phyloP scores from a whole-genome alignment of 371 early-diverging fungal genomes.

The Mortierella sp. region DNA sequence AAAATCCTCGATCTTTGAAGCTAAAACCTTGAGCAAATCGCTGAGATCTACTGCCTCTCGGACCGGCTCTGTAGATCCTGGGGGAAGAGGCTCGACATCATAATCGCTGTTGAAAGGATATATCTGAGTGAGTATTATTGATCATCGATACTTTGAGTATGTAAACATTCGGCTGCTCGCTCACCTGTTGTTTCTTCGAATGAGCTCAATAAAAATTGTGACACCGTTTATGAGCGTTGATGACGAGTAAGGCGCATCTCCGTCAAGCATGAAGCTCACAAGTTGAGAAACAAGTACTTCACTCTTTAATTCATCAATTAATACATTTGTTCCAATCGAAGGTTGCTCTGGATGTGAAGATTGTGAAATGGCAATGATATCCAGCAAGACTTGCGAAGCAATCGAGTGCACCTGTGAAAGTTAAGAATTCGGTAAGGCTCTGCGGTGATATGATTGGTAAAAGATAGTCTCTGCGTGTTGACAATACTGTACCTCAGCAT shows the following conservation, averaged over 20 bases:
- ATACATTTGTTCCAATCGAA: constrained; percentile 75
- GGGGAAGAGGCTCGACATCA: constrained; percentile 60
- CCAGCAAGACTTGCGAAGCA: constrained; percentile 90
- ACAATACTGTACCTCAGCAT: constrained; percentile 68
- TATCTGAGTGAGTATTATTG: not conserved
- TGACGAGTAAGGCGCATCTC: constrained; percentile 78
- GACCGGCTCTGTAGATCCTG: constrained; percentile 33
- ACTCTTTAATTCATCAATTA: constrained; percentile 88
- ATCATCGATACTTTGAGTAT: too few relatives aligned
- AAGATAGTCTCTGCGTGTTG: not conserved
- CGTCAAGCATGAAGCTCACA: constrained; percentile 90
- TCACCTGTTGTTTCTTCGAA: constrained; percentile 90
- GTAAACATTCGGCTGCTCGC: not conserved
- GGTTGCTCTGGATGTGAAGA: constrained; percentile 77
- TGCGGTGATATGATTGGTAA: not conserved
- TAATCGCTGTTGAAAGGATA: constrained; percentile 62
- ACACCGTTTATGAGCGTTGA: constrained; percentile 92
- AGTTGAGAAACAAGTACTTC: constrained; percentile 75
- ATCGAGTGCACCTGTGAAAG: constrained; percentile 80
- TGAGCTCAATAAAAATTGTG: constrained; percentile 95
- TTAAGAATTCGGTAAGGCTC: not conserved
- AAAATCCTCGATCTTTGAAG: constrained; percentile 76
- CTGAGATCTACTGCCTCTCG: constrained; percentile 76
- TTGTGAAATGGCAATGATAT: constrained; percentile 91
- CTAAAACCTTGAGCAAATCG: constrained; percentile 85